These are phyloP conservation scores for Gryganskiella cystojenkinii DNA, from an alignment of 192 early-diverging fungal genomes.

Conservation along the genomic window DNA sequence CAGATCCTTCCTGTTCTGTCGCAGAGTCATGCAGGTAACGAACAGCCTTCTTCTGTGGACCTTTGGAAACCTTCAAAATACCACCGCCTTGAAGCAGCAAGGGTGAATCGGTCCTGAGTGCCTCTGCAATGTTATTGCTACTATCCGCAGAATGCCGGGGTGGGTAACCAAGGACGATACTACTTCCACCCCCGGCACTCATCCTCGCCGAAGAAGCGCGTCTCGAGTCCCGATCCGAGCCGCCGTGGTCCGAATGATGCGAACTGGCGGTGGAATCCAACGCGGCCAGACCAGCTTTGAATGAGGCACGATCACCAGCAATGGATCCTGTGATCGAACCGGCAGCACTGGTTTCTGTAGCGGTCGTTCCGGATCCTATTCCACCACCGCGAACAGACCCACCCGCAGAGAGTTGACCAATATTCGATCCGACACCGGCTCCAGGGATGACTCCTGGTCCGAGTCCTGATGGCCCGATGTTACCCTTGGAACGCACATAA, in stretches of 20 bases:
- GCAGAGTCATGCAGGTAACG: conserved; percentile 31
- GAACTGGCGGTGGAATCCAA: conserved; percentile 9
- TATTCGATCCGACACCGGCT: conserved; percentile 7
- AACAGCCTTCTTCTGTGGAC: conserved; percentile 45
- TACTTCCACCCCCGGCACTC: conserved; percentile 6
- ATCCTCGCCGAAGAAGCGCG: neutral
- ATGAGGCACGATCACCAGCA: neutral
- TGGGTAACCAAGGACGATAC: conserved; percentile 16
- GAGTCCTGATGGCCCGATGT: no score
- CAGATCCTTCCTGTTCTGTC: conserved; percentile 22
- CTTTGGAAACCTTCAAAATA: conserved; percentile 37
- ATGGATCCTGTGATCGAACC: neutral
- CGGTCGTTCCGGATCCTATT: neutral
- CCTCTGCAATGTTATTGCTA: conserved; percentile 35
- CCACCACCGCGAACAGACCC: conserved; percentile 4
- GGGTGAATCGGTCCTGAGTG: conserved; percentile 16
- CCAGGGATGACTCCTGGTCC: neutral
- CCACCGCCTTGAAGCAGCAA: conserved; percentile 35
- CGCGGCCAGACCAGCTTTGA: neutral
- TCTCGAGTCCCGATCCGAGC: conserved; percentile 20
- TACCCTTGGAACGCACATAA: conserved; percentile 2
- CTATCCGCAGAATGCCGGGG: conserved; percentile 37
- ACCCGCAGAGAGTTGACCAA: neutral
- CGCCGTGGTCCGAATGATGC: conserved; percentile 6
- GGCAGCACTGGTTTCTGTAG: neutral